Base-by-base conservation (phyloP, 331 rosid species). In the Arachis monticola region DNA sequence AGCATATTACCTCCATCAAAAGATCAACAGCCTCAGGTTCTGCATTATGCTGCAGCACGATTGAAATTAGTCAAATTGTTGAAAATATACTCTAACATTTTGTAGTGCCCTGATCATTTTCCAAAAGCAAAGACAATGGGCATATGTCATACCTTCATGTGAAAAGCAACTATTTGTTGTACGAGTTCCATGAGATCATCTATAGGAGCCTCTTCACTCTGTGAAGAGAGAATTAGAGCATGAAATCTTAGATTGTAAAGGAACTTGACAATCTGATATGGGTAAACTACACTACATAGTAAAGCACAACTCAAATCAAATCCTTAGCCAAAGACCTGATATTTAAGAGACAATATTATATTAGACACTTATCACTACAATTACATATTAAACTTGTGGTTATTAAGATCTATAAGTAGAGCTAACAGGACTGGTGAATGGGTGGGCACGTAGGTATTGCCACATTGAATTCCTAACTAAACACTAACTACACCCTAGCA, bases 11-110 rank as follows among this genome's bases (percentile, higher is more conserved):
- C 99, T 95, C 99, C 97, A 95, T 90, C 81, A 95, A 81, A 70
- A 95, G 98, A 88, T 95, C 99, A 63, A 95, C 98, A 67, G 98
- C 99, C 81, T 95, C 99, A n/a, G 97, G 97, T 72, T 95, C 99
- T 2, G 99, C 98, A 78, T 95, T 95, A 79, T 95, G 99, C 99
- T 95, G 93, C 78, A 87, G 72, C 55, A 50, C 47, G 79, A 56
- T 73, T 75, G 6, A 75, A 80, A 80, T 72, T 60, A 5, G 84
- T 84, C 65, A 83, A 72, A 32, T 60, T 3, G 82, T 84, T 62
- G 82, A 72, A 10, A 46, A 27, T 59, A 58, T 72, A 42, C 38
- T 41, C 40, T 2, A 44, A 65, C 17, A 6, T 32, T 38, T 12
- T 45, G 10, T 50, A 13, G 52, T 45, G 12, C 45, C 68, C n/a